Base-by-base conservation (phyloP, 352 stramenopile genomes). In the Globisporangium ultimum region DNA sequence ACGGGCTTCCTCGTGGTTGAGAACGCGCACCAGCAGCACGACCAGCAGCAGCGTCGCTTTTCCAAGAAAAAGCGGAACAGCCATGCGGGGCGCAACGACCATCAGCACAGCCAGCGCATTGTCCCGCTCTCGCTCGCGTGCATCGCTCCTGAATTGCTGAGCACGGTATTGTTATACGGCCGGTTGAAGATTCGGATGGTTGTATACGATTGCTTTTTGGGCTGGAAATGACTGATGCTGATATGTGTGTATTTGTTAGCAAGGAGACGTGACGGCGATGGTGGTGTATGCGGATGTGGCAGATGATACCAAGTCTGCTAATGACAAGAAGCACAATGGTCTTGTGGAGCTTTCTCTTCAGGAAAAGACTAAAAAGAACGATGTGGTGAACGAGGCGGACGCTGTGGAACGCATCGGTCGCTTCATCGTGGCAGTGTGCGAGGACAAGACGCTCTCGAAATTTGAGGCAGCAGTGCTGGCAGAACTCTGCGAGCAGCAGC, bases 61-160 rank as follows among this genome's bases (percentile, higher is more conserved):
- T 32, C 24, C 2, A 32, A 32, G 24, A 32, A 32, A 5, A 32
- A 32, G 24, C 2, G 24, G 24, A 32, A 32, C 5, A 32, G 24
- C 24, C 24, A 32, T 32, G 24, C 24, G 24, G 5, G 24, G 2
- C 24, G 24, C 24, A 32, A 32, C 24, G 24, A 32, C 24, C n/a
- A n/a, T n/a, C 24, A 32, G 24, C 24, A 32, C 24, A 6, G n/a
- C n/a, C 34, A 52, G 32, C 69, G 76, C 9, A 64, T 91, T 47
- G 68, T 91, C 11, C 81, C 81, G 55, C 76, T 91, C 2, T 75
- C 81, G 34, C 60, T 89, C 34, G 81, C 75, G n/a, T 87, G 76
- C 20, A 45, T 69, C 41, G 72, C 65, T 0, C 81, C 81, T 0
- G 54, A 87, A 34, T 55, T 88, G 40, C 69, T 89, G 11, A 28